These are phyloP conservation scores for Ophiocordyceps camponoti-floridani DNA, from an alignment of 2,329 filamentous ascomycete genomes.

Conservation along the genomic window DNA sequence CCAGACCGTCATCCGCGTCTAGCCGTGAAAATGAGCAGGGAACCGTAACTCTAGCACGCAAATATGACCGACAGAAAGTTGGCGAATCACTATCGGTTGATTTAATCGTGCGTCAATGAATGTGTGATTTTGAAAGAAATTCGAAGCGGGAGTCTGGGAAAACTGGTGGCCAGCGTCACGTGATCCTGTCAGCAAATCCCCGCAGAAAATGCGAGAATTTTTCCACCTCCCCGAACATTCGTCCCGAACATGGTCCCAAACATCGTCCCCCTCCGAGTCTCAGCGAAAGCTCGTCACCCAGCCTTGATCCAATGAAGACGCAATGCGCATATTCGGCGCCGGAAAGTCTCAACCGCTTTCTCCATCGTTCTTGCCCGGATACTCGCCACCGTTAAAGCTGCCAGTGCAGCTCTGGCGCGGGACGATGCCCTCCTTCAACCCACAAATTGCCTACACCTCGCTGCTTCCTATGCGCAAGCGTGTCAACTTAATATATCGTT, in stretches of 20 bases:
- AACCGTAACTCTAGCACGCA: conserved; percentile 34
- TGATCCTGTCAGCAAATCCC: background rate
- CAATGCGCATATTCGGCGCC: too few species aligned
- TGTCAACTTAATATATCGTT: conserved; percentile 40
- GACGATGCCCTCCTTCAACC: conserved; percentile 10
- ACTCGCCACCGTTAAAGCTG: background rate
- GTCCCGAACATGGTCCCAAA: too few species aligned
- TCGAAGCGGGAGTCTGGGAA: background rate
- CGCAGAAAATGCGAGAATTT: background rate
- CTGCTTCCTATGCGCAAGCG: conserved; percentile 36
- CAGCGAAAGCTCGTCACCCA: too few species aligned
- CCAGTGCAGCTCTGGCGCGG: background rate
- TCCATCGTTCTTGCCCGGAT: too few species aligned
- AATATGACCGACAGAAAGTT: conserved; percentile 42
- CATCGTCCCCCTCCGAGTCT: too few species aligned
- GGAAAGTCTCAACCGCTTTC: too few species aligned
- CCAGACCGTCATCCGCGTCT: conserved; percentile 7
- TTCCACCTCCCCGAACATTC: background rate
- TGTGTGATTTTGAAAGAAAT: conserved; percentile 22
- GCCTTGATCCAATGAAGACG: too few species aligned
- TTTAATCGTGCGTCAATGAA: conserved; percentile 34
- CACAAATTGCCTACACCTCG: conserved; percentile 46
- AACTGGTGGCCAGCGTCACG: background rate
- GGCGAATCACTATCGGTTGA: conserved; percentile 35
- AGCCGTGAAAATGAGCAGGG: conserved; percentile 7